Evolutionary conservation across 352 stramenopile species (phyloP).

Genomic region (Pythium grandisporangium): DNA sequence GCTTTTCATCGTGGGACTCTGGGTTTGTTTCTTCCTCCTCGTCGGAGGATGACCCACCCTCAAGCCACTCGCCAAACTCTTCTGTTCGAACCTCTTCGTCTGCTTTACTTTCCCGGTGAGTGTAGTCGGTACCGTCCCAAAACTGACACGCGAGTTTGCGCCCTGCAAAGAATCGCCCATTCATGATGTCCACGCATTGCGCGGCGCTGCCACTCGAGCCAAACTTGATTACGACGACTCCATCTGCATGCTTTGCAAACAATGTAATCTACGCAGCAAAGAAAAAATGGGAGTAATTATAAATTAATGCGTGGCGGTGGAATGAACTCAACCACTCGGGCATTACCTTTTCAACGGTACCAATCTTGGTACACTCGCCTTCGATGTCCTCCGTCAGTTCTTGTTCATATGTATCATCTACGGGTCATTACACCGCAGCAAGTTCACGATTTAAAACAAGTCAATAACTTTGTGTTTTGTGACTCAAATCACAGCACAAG

Average conservation of each 20-base stretch:
- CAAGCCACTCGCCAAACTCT: slow-evolving; percentile 93
- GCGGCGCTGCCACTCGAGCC: slow-evolving; percentile 73
- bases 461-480: no score
- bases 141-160: slow-evolving; percentile 86
- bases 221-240: slow-evolving; percentile 95
- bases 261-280: slow-evolving; percentile 96
- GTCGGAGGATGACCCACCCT: slow-evolving; percentile 62
- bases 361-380: slow-evolving; percentile 80
- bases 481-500: no score
- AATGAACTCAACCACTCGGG: no score
- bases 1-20: slow-evolving; percentile 6
- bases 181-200: slow-evolving; percentile 84
- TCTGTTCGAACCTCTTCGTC: slow-evolving; percentile 84
- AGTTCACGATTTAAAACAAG: no score
- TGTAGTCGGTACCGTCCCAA: slow-evolving; percentile 96
- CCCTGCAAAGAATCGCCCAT: slow-evolving; percentile 83
- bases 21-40: slow-evolving; percentile 19
- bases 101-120: slow-evolving; percentile 62
- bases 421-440: no score
- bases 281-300: no score
- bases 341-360: slow-evolving; percentile 69
- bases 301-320: no score
- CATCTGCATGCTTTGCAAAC: slow-evolving; percentile 88
- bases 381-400: slow-evolving; percentile 76
- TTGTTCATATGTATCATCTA: slow-evolving; percentile 61